Evolutionary conservation across 2,329 filamentous ascomycete genomes (phyloP).

Genomic region (Lachnellula cervina): DNA sequence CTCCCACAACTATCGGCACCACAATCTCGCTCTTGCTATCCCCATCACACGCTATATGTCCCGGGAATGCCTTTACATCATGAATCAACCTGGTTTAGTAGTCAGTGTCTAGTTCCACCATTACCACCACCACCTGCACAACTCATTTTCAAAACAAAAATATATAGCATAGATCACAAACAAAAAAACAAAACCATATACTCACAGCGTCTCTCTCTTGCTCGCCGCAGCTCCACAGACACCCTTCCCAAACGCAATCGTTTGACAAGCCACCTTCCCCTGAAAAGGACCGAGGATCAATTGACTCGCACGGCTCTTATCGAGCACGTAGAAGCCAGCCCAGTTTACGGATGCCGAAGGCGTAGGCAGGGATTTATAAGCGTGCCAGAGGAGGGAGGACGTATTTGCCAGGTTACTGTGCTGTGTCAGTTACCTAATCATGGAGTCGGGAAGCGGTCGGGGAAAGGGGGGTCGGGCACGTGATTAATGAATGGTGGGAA

Average conservation of each 20-base stretch:
- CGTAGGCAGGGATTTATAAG: slow-evolving; percentile 64
- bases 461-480: not conserved
- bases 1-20: slow-evolving; percentile 54
- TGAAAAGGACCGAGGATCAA: slow-evolving; percentile 78
- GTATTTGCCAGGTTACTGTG: slow-evolving; percentile 70
- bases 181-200: not conserved
- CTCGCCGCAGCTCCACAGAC: slow-evolving; percentile 70
- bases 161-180: not conserved
- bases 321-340: slow-evolving; percentile 73
- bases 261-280: slow-evolving; percentile 75
- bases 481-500: not conserved
- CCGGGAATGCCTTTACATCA: slow-evolving; percentile 70
- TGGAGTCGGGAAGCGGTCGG: not conserved
- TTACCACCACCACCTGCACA: not conserved
- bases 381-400: slow-evolving; percentile 74
- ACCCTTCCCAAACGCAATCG: slow-evolving; percentile 66
- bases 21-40: slow-evolving; percentile 77
- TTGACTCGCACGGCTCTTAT: slow-evolving; percentile 41
- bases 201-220: slow-evolving; percentile 46
- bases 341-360: slow-evolving; percentile 70
- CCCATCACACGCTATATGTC: slow-evolving; percentile 77
- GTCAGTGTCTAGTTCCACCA: no score
- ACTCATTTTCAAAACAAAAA: not conserved
- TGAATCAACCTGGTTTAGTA: slow-evolving; percentile 41
- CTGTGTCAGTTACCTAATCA: slow-evolving; percentile 1